phyloP scores from a whole-genome alignment of 2,329 filamentous ascomycete genomes.

The Corynespora cassiicola region DNA sequence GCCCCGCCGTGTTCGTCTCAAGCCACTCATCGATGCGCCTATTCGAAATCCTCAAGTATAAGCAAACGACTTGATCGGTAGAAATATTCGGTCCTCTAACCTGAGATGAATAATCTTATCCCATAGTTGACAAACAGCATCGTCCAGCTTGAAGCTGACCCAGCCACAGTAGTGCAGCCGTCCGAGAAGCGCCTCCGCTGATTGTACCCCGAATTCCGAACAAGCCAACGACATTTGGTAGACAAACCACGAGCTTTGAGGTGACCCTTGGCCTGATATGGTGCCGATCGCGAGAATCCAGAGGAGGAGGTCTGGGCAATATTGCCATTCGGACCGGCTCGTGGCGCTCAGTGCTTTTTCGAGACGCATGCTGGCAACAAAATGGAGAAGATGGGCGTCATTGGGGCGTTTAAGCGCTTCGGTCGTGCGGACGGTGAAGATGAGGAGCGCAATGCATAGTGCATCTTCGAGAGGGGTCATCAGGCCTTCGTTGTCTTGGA shows the following conservation, averaged over 20 bases:
- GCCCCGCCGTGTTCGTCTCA: slow-evolving; percentile 29
- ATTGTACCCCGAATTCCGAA: slow-evolving; percentile 35
- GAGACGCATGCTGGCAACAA: slow-evolving; percentile 38
- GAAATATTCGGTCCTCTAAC: slow-evolving; percentile 40
- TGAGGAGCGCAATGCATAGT: slow-evolving; percentile 43
- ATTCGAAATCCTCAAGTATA: slow-evolving; percentile 35
- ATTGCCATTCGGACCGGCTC: slow-evolving; percentile 35
- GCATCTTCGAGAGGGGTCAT: slow-evolving; percentile 41
- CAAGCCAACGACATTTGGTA: slow-evolving; percentile 41
- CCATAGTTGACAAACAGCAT: slow-evolving; percentile 38
- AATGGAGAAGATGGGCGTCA: slow-evolving; percentile 36
- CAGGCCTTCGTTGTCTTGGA: slow-evolving; percentile 31
- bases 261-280: slow-evolving; percentile 41
- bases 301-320: slow-evolving; percentile 42
- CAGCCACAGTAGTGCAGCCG: slow-evolving; percentile 43
- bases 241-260: slow-evolving; percentile 39
- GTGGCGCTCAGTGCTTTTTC: slow-evolving; percentile 43
- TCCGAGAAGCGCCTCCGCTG: slow-evolving; percentile 30
- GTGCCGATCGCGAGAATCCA: slow-evolving; percentile 45
- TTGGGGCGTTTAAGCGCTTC: slow-evolving; percentile 36
- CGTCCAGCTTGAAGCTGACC: slow-evolving; percentile 45
- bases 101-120: slow-evolving; percentile 38
- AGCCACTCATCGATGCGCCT: slow-evolving; percentile 34
- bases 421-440: slow-evolving; percentile 43
- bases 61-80: slow-evolving; percentile 34